These are phyloP conservation scores for Diaporthe nobilis DNA, from an alignment of 2,329 filamentous ascomycete genomes.

Conservation along the genomic window DNA sequence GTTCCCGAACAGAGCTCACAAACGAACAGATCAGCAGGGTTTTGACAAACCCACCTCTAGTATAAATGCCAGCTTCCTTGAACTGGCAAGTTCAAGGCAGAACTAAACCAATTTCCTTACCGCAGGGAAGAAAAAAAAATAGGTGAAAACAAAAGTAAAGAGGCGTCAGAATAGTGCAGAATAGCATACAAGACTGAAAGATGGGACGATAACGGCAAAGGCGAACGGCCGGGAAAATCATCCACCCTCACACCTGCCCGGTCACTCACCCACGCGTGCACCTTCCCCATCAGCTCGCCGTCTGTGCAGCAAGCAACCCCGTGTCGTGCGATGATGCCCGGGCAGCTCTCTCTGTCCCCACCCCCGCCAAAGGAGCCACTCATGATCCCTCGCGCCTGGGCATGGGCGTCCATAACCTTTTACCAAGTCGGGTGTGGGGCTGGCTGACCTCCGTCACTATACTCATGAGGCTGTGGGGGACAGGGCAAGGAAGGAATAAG, in stretches of 20 bases:
- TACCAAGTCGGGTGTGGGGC: neutral
- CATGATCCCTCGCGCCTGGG: neutral
- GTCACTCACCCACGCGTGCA: neutral
- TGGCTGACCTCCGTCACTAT: neutral
- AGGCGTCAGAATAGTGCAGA: neutral
- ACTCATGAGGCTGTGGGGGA: neutral
- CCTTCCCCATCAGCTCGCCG: neutral
- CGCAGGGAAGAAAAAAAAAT: neutral
- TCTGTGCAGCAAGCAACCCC: slow-evolving; percentile 25
- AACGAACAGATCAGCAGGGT: neutral
- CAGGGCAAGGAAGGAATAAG: neutral
- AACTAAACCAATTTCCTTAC: too few species aligned
- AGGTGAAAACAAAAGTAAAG: neutral
- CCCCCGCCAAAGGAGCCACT: neutral
- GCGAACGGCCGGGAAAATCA: neutral
- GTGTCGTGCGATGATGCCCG: neutral
- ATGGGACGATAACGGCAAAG: slow-evolving; percentile 17
- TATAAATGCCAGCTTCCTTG: neutral
- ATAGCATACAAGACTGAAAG: neutral
- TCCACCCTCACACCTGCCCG: neutral
- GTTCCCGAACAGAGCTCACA: neutral
- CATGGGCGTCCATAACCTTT: neutral
- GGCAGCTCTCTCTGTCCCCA: neutral
- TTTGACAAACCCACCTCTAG: neutral
- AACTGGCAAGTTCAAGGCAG: neutral